These are phyloP conservation scores for Porogramme epimiltina DNA, from an alignment of 1,284 basidiomycete genomes.

Conservation along the genomic window DNA sequence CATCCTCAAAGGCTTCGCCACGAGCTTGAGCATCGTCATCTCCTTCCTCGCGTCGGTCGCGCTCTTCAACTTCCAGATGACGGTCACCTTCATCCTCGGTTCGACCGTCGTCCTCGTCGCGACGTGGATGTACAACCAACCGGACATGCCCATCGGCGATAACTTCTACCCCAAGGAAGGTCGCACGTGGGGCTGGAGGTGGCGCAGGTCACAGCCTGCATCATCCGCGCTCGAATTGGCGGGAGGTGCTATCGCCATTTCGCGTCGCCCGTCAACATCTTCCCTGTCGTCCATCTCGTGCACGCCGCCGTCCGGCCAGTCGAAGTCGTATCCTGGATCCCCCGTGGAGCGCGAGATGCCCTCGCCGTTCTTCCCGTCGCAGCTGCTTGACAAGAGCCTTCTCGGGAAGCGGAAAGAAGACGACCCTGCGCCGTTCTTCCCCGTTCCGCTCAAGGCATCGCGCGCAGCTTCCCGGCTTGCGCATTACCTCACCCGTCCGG, in stretches of 20 bases:
- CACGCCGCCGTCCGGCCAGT: constrained; percentile 12
- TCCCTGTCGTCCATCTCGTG: constrained; percentile 31
- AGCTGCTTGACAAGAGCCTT: constrained; percentile 28
- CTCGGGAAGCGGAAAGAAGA: constrained; percentile 27
- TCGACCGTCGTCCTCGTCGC: constrained; percentile 83
- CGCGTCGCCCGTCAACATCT: constrained; percentile 33
- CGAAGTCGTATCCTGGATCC: constrained; percentile 32
- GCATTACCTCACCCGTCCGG: constrained; percentile 19
- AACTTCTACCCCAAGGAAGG: constrained; percentile 17
- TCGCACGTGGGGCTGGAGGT: constrained; percentile 32
- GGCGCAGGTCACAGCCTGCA: constrained; percentile 25
- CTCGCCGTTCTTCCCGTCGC: constrained; percentile 25
- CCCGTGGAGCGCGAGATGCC: constrained; percentile 31
- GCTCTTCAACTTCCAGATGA: constrained; percentile 89
- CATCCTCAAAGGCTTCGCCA: constrained; percentile 95
- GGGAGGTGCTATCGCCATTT: constrained; percentile 25
- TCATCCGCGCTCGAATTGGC: constrained; percentile 30
- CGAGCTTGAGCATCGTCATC: constrained; percentile 89
- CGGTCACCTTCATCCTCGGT: constrained; percentile 84
- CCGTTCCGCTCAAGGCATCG: constrained; percentile 22
- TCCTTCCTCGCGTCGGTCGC: constrained; percentile 91
- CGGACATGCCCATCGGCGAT: constrained; percentile 20
- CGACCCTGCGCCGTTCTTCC: constrained; percentile 24
- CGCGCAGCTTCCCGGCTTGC: constrained; percentile 21
- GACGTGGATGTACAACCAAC: constrained; percentile 89